phyloP scores from a whole-genome alignment of 73 alveolate genomes.

The Uronychia setigera region DNA sequence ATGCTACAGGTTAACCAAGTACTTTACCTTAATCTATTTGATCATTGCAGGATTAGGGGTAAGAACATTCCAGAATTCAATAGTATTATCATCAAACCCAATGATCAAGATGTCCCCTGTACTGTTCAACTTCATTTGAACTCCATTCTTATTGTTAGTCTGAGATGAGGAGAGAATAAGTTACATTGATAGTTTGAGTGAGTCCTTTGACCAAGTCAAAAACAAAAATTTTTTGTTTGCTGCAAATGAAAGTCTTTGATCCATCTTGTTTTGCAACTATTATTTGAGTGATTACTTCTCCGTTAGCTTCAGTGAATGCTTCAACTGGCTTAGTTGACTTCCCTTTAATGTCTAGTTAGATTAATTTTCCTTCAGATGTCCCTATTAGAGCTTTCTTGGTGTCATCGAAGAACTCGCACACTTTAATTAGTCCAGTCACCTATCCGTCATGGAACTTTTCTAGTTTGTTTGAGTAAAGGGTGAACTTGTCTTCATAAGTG shows the following conservation, averaged over 20 bases:
- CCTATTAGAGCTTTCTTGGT: conserved; percentile 18
- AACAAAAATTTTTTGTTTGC: neutral
- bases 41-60: neutral
- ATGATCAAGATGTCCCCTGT: conserved; percentile 19
- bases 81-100: conserved; percentile 32
- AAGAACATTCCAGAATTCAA: conserved; percentile 16
- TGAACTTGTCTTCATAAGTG: conserved; percentile 47
- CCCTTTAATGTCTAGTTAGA: conserved; percentile 16
- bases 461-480: conserved; percentile 41
- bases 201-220: neutral
- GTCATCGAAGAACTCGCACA: conserved; percentile 20
- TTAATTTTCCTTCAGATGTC: conserved; percentile 35
- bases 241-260: neutral
- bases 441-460: conserved; percentile 16
- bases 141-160: neutral
- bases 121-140: conserved; percentile 26
- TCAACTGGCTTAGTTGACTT: conserved; percentile 20
- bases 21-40: conserved; percentile 8
- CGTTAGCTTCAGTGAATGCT: too few relatives aligned
- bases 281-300: neutral
- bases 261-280: conserved; percentile 3
- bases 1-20: neutral
- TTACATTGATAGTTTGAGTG: neutral
- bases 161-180: neutral
- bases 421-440: conserved; percentile 1